Evolutionary conservation across 163 green algal species (phyloP).

Genomic region (Scenedesmus sp.): DNA sequence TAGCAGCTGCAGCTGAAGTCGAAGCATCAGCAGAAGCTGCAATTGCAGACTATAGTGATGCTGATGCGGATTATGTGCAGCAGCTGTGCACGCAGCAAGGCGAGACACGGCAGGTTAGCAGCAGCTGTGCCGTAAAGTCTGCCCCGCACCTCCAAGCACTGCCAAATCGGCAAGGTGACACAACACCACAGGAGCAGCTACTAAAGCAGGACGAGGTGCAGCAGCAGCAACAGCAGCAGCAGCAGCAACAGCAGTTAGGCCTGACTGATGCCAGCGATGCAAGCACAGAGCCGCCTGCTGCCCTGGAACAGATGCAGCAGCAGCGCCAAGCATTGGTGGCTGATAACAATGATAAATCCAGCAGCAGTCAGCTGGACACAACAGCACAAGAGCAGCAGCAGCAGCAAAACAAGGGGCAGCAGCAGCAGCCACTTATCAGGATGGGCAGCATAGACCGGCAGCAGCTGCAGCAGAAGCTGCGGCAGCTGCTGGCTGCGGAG

Average conservation of each 20-base stretch:
- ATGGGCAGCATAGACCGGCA: background rate
- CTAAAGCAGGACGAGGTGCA: background rate
- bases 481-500: slow-evolving; percentile 19
- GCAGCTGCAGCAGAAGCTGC: slow-evolving; percentile 35
- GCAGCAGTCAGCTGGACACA: background rate
- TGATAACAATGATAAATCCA: background rate
- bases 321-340: background rate
- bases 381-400: background rate
- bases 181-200: background rate
- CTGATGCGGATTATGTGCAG: background rate
- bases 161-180: background rate
- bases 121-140: background rate
- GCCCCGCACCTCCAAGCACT: background rate
- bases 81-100: background rate
- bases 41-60: background rate
- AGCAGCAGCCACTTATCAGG: background rate
- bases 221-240: background rate
- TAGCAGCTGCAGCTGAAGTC: background rate
- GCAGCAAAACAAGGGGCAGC: background rate
- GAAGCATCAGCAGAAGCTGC: background rate
- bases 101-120: background rate
- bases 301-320: background rate
- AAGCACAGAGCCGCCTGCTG: too few species aligned
- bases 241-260: background rate
- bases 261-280: background rate